These are phyloP conservation scores for Nepenthes mirabilis DNA, from an alignment of 148 eudicot genomes.

Conservation along the genomic window DNA sequence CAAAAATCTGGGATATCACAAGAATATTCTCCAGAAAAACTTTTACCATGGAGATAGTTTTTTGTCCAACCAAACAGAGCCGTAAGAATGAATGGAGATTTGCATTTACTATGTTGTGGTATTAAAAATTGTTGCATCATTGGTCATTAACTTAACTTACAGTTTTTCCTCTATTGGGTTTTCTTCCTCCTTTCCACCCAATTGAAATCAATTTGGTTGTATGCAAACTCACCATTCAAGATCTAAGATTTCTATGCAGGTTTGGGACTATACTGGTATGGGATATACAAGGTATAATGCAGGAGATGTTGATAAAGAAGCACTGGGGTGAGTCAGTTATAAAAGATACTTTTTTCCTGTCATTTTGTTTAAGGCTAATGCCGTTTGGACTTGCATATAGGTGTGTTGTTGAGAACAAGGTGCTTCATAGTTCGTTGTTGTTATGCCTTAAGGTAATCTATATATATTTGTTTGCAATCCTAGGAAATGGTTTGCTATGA, in stretches of 20 bases:
- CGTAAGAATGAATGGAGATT: too few species aligned
- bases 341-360: neutral
- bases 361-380: conserved; percentile 2
- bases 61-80: too few species aligned
- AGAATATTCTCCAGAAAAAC: too few species aligned
- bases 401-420: conserved; percentile 97
- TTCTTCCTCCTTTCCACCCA: too few species aligned
- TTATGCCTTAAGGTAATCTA: conserved; percentile 58
- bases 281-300: conserved; percentile 94
- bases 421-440: conserved; percentile 67
- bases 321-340: conserved; percentile 62
- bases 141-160: too few species aligned
- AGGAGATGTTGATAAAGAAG: conserved; percentile 71
- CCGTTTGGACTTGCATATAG: conserved; percentile 20
- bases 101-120: too few species aligned
- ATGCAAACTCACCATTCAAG: neutral
- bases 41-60: too few species aligned
- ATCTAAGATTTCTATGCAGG: conserved; percentile 26
- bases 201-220: neutral
- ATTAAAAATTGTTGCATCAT: too few species aligned
- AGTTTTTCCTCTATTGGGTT: too few species aligned
- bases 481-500: too few species aligned
- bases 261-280: conserved; percentile 96
- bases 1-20: too few species aligned
- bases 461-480: too few species aligned